phyloP scores from a whole-genome alignment of 805 yeast genomes.

The Kregervanrija delftensis region DNA sequence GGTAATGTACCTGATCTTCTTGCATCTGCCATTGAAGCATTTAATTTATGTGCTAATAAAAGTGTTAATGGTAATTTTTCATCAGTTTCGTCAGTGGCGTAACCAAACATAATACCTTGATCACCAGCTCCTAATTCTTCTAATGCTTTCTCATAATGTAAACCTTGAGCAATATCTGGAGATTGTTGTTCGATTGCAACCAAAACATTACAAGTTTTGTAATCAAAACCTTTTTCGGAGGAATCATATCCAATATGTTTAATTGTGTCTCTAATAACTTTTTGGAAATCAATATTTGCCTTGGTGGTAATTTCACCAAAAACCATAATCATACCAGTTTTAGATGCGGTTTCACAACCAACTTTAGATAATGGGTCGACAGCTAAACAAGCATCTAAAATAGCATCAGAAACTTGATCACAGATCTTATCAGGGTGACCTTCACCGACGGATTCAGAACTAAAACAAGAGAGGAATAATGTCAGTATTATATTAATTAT shows the following conservation, averaged over 20 bases:
- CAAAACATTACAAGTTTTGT: conserved; percentile 97
- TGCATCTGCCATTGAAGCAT: conserved; percentile 93
- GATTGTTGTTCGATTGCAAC: conserved; percentile 99
- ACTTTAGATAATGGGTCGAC: conserved; percentile 97
- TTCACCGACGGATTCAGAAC: conserved; percentile 90
- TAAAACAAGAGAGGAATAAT: conserved; percentile 43
- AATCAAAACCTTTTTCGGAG: conserved; percentile 95
- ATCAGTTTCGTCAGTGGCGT: conserved; percentile 98
- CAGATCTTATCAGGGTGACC: conserved; percentile 96
- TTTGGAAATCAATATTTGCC: conserved; percentile 93
- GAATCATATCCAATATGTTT: conserved; percentile 97
- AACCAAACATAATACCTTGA: conserved; percentile 99
- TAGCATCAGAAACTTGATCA: conserved; percentile 98
- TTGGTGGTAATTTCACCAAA: conserved; percentile 99
- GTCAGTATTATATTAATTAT: conserved; percentile 2
- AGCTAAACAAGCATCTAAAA: conserved; percentile 92
- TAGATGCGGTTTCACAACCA: conserved; percentile 98
- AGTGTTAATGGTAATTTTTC: conserved; percentile 95
- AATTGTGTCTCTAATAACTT: conserved; percentile 95
- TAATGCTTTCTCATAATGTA: conserved; percentile 89
- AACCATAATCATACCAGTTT: conserved; percentile 99
- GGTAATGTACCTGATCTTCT: conserved; percentile 92
- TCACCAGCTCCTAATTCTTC: conserved; percentile 99
- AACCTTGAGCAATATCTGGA: conserved; percentile 98
- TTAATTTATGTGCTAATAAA: conserved; percentile 89